Conservation (phyloP, 176 grass and related monocot species). For the Dendrocalamus sinicus region DNA sequence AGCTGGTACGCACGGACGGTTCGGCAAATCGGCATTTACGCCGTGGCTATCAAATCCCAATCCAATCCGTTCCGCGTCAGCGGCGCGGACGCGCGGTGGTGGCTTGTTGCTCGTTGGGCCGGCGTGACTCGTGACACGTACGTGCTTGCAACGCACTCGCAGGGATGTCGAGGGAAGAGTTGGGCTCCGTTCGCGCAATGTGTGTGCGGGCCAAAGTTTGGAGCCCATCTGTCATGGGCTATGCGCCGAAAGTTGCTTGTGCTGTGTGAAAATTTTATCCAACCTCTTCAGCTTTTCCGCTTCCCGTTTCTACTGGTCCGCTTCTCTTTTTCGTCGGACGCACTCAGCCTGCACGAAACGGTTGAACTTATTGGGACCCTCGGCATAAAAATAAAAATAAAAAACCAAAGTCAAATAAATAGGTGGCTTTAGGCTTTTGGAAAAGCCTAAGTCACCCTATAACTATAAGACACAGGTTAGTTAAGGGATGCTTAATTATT, state of each 20-base stretch:
- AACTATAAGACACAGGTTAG: too few species aligned
- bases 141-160: neutral
- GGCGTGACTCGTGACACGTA: neutral
- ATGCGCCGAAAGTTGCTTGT: neutral
- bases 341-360: neutral
- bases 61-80: neutral
- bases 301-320: neutral
- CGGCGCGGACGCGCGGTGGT: neutral
- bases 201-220: neutral
- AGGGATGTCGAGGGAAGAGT: neutral
- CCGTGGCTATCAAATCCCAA: neutral
- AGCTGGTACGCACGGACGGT: neutral
- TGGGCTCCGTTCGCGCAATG: neutral
- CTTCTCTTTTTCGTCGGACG: neutral
- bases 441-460: too few species aligned
- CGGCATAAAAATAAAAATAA: too few species aligned
- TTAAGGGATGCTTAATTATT: too few species aligned
- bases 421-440: too few species aligned
- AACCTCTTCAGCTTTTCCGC: neutral
- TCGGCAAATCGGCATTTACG: neutral
- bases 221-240: neutral
- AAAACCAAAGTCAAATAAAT: too few species aligned
- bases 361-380: neutral
- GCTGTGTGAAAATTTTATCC: neutral
- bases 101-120: neutral